Evolutionary conservation across 2,329 filamentous ascomycete species (phyloP).

Genomic region (Apiospora arundinis): DNA sequence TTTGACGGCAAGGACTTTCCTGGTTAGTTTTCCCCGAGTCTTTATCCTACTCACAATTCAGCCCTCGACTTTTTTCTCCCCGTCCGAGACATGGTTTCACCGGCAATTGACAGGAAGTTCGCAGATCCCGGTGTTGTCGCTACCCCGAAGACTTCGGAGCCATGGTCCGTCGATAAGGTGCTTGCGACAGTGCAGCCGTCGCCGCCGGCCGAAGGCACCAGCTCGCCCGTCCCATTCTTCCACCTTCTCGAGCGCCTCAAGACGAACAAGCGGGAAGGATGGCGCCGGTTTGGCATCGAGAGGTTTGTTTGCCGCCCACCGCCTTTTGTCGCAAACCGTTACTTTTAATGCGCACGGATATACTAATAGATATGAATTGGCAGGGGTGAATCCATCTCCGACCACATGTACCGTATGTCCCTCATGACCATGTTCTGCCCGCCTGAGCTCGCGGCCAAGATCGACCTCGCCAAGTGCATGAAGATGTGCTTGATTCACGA

Average conservation of each 20-base stretch:
- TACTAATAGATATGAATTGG: background rate
- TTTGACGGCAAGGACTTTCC: slow-evolving; percentile 20
- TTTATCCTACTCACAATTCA: background rate
- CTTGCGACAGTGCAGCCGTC: slow-evolving; percentile 67
- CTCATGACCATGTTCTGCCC: slow-evolving; percentile 94
- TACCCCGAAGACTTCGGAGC: slow-evolving; percentile 48
- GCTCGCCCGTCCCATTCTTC: slow-evolving; percentile 88
- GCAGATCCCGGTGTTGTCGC: slow-evolving; percentile 43
- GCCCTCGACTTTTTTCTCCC: background rate
- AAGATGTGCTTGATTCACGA: slow-evolving; percentile 97
- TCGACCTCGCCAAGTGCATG: slow-evolving; percentile 85
- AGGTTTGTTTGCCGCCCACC: slow-evolving; percentile 45
- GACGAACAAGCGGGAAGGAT: slow-evolving; percentile 95
- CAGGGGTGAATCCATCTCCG: slow-evolving; percentile 87
- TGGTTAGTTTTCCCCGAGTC: slow-evolving; percentile 11
- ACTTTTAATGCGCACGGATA: background rate
- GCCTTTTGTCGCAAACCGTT: background rate
- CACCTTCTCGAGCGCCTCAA: slow-evolving; percentile 93
- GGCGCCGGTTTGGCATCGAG: slow-evolving; percentile 83
- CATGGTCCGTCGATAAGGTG: slow-evolving; percentile 67
- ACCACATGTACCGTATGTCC: slow-evolving; percentile 99
- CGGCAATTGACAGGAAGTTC: background rate
- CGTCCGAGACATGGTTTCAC: slow-evolving; percentile 9
- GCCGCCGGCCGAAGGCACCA: slow-evolving; percentile 63
- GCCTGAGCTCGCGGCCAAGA: slow-evolving; percentile 68